phyloP scores from a whole-genome alignment of 2,329 filamentous ascomycete genomes.

The Aspergillus flavus region DNA sequence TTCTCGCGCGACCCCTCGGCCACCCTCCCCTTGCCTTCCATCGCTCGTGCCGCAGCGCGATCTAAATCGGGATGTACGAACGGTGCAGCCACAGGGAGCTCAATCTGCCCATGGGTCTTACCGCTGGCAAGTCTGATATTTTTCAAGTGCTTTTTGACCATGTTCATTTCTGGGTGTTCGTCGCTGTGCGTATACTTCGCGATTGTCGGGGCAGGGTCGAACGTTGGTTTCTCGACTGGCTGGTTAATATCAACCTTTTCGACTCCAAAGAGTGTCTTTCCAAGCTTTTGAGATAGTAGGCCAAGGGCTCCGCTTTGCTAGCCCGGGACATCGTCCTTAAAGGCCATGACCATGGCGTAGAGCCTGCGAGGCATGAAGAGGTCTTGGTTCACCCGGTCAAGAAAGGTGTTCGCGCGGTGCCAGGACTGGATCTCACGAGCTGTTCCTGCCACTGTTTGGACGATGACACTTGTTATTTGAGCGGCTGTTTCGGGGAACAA shows the following conservation, averaged over 20 bases:
- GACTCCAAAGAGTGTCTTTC: no score
- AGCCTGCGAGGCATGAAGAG: conserved; percentile 2
- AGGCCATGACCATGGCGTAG: neutral
- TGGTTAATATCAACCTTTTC: no score
- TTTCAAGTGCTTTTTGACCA: neutral
- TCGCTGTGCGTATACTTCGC: neutral
- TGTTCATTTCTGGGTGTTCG: neutral
- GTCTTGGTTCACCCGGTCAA: neutral
- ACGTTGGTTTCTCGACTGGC: no score
- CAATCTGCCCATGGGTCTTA: neutral
- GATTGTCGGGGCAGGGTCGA: neutral
- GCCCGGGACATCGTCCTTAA: no score
- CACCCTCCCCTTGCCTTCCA: neutral
- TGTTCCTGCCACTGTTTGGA: no score
- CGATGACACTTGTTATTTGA: no score
- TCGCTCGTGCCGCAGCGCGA: neutral
- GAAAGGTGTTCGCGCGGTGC: neutral
- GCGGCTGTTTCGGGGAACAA: no score
- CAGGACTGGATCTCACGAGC: no score
- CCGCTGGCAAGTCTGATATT: neutral
- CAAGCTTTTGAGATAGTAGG: no score
- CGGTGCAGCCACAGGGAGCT: neutral
- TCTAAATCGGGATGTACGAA: conserved; percentile 2
- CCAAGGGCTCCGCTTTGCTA: no score
- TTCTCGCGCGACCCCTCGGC: no score